These are phyloP conservation scores for Cladorrhinum sp. DNA, from an alignment of 2,329 filamentous ascomycete genomes.

Conservation along the genomic window DNA sequence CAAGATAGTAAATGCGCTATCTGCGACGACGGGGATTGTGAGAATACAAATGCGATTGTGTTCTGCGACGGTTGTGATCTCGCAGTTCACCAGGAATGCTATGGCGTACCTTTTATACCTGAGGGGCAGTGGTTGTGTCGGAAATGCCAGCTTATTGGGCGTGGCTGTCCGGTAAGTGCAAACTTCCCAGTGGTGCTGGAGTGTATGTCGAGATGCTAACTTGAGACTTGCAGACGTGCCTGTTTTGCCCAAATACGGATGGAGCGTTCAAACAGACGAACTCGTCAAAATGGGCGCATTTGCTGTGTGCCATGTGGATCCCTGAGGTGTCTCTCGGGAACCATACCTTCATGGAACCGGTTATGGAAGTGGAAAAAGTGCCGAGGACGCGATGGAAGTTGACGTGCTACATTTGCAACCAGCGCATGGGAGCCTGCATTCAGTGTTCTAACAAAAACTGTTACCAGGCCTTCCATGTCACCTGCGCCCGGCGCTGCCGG, in stretches of 20 bases:
- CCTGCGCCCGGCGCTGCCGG: constrained; percentile 82
- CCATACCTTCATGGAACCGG: constrained; percentile 95
- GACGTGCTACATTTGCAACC: constrained; percentile 92
- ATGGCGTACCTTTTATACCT: constrained; percentile 96
- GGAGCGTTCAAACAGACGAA: constrained; percentile 98
- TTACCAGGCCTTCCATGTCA: constrained; percentile 96
- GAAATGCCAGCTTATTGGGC: constrained; percentile 92
- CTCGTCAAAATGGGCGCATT: constrained; percentile 91
- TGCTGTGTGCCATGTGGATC: constrained; percentile 98
- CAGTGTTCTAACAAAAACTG: constrained; percentile 98
- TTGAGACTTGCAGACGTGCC: constrained; percentile 65
- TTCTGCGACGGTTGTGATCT: constrained; percentile 98
- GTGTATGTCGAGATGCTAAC: constrained; percentile 12
- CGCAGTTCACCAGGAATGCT: constrained; percentile 97
- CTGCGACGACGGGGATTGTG: constrained; percentile 98
- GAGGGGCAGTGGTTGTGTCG: constrained; percentile 98
- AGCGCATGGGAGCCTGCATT: constrained; percentile 97
- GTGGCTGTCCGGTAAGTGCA: constrained; percentile 72
- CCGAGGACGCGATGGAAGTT: constrained; percentile 92
- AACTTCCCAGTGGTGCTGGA: neutral
- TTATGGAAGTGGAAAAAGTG: constrained; percentile 97
- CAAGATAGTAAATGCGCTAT: constrained; percentile 97
- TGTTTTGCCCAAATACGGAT: constrained; percentile 97
- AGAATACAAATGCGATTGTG: constrained; percentile 98
- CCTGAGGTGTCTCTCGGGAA: constrained; percentile 95